A percentile compares a stretch with the other conserved stretches of the same genome.
These are phyloP conservation scores for Backusella tarrabulga DNA, from an alignment of 192 early-diverging fungal genomes.

Conservation along the genomic window DNA sequence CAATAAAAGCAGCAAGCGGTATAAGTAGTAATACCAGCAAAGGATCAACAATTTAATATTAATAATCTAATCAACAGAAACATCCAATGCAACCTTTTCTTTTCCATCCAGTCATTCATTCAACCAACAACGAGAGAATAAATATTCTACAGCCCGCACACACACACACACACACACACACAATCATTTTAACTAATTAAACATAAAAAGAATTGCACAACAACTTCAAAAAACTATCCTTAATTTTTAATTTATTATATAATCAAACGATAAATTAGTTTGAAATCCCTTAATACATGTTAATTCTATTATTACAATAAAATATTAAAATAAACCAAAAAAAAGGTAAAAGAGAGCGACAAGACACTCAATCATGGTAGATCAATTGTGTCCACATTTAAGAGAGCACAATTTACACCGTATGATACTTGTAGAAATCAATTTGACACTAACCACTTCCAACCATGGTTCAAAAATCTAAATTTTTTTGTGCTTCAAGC, in stretches of 20 bases:
- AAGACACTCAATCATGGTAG: not conserved
- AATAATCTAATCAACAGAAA: not conserved
- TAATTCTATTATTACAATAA: not conserved
- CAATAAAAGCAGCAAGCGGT: not conserved
- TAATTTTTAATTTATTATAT: constrained; percentile 5
- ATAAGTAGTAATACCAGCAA: not conserved
- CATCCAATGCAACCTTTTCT: not conserved
- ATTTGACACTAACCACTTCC: not conserved
- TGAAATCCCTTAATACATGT: not conserved
- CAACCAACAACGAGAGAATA: not conserved
- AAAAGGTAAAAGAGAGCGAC: not conserved
- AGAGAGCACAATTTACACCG: not conserved
- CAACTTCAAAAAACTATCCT: not conserved
- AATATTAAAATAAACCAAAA: not conserved
- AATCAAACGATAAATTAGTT: not conserved
- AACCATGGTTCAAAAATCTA: not conserved
- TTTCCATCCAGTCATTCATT: not conserved
- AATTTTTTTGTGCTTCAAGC: not conserved
- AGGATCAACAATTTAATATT: not conserved
- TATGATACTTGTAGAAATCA: not conserved
- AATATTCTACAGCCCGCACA: not conserved
- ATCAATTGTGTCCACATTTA: not conserved
- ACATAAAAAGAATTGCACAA: not conserved
- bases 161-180: not conserved
- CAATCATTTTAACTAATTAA: not conserved